Conservation (phyloP, 306 rosid genomes). For the Casuarina cunninghamiana region DNA sequence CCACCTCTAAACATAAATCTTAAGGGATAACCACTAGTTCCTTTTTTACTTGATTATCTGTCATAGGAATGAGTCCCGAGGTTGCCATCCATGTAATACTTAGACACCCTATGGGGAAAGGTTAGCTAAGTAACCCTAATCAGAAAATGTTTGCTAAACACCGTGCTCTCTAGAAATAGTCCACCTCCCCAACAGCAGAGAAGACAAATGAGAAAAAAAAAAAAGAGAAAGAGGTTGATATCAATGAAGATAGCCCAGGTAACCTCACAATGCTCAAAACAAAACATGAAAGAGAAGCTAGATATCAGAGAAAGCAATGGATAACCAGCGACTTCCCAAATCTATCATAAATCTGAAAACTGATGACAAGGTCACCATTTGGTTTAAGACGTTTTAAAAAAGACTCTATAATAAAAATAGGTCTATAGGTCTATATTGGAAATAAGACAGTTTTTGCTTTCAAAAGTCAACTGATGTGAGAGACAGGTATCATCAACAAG, state of each 20-base stretch:
- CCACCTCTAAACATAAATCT: too few relatives aligned
- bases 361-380: too few relatives aligned
- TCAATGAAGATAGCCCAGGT: background rate
- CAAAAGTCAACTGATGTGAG: background rate
- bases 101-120: background rate
- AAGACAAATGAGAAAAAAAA: too few relatives aligned
- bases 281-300: background rate
- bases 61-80: background rate
- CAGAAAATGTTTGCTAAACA: too few relatives aligned
- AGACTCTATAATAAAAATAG: background rate
- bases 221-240: background rate
- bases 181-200: too few relatives aligned
- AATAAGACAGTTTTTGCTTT: background rate
- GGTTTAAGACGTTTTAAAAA: too few relatives aligned
- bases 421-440: background rate
- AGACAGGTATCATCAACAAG: background rate
- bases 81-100: background rate
- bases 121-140: background rate
- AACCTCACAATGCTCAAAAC: background rate
- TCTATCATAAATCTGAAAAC: background rate
- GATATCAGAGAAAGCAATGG: background rate
- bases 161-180: too few relatives aligned
- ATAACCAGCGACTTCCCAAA: background rate
- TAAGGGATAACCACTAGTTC: too few relatives aligned
- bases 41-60: background rate